Percentiles rank a stretch among this genome's conserved stretches.
Conservation (phyloP, 2,329 filamentous ascomycete species). For the Fusarium beomiforme region DNA sequence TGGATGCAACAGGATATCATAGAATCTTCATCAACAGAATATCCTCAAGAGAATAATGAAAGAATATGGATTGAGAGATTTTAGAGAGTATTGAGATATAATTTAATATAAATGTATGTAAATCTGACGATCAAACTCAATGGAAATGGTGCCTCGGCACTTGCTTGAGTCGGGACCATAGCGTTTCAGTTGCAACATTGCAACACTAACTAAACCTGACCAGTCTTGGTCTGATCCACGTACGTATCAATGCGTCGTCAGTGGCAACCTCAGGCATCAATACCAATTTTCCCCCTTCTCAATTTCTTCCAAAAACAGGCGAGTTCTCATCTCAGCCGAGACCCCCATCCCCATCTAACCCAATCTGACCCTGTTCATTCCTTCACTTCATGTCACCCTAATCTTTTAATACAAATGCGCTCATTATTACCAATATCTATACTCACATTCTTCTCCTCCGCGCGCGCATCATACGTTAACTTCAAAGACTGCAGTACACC, state of each 20-base stretch:
- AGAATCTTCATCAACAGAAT: too few relatives aligned
- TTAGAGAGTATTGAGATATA: rapidly evolving
- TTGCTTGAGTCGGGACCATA: not conserved
- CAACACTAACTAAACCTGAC: not conserved
- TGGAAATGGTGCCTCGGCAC: not conserved
- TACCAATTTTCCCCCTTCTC: not conserved
- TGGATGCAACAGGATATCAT: not conserved
- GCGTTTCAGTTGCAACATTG: not conserved
- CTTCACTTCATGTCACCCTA: not conserved
- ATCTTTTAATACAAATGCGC: conserved; percentile 4
- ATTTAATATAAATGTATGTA: too few relatives aligned
- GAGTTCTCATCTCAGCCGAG: not conserved
- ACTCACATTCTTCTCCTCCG: not conserved
- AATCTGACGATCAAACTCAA: too few relatives aligned
- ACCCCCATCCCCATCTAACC: not conserved
- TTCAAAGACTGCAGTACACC: conserved; percentile 20
- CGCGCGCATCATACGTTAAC: conserved; percentile 26
- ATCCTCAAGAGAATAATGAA: rapidly evolving
- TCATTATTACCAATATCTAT: not conserved
- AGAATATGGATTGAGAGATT: rapidly evolving
- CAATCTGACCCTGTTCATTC: conserved; percentile 1
- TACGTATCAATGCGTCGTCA: not conserved
- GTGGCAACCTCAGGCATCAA: not conserved
- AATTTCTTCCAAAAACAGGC: not conserved
- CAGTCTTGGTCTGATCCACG: not conserved